Conservation (phyloP, 495 filamentous ascomycete species). For the Pyrenopolyporus hunteri region DNA sequence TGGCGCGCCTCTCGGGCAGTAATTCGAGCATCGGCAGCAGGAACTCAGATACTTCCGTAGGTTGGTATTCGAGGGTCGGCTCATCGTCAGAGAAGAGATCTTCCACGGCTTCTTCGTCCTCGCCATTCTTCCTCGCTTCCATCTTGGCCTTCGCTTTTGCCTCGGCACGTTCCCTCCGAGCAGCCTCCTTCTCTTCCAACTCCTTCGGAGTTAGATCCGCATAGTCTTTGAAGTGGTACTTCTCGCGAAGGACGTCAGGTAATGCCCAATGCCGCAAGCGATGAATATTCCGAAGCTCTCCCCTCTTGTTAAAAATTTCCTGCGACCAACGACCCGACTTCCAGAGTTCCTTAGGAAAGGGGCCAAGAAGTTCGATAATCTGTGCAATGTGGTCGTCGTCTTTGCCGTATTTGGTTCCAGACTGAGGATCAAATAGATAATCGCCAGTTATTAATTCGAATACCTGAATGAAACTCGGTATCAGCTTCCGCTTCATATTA, state of each 20-base stretch:
- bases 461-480: constrained; percentile 59
- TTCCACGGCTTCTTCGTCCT: constrained; percentile 43
- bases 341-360: constrained; percentile 90
- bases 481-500: background rate
- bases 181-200: constrained; percentile 39
- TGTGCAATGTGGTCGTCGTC: constrained; percentile 99
- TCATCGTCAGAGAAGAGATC: constrained; percentile 40
- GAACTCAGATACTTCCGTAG: constrained; percentile 74
- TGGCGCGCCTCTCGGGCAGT: constrained; percentile 83
- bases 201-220: constrained; percentile 35
- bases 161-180: constrained; percentile 53
- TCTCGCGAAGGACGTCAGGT: constrained; percentile 91
- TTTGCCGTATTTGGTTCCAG: constrained; percentile 98
- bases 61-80: constrained; percentile 38
- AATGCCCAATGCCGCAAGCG: constrained; percentile 95
- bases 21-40: constrained; percentile 92
- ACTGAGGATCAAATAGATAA: constrained; percentile 98
- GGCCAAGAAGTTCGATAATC: constrained; percentile 95
- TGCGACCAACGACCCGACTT: constrained; percentile 95
- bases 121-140: constrained; percentile 42
- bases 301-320: constrained; percentile 98
- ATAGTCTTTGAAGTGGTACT: constrained; percentile 89
- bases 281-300: constrained; percentile 97
- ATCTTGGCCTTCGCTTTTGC: constrained; percentile 58
- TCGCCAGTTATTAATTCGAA: constrained; percentile 99